Evolutionary conservation across 192 early-diverging fungal species (phyloP).

Genomic region (Umbelopsis sp.): DNA sequence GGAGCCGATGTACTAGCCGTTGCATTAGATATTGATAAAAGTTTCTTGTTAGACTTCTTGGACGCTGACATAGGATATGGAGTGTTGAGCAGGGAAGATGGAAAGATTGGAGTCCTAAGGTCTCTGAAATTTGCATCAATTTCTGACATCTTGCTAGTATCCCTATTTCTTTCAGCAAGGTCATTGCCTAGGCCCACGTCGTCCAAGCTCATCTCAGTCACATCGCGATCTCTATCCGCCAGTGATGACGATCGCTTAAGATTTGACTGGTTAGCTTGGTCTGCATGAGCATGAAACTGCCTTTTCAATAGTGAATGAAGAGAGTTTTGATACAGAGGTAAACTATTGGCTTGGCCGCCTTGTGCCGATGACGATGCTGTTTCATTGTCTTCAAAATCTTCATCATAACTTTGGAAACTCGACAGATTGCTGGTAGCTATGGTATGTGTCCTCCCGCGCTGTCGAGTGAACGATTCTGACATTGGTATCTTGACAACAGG

Average conservation of each 20-base stretch:
- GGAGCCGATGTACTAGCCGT: constrained; percentile 7
- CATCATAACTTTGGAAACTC: neutral
- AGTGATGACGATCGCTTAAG: neutral
- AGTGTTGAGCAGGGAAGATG: neutral
- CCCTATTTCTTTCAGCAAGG: neutral
- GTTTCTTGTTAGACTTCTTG: neutral
- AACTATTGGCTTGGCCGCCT: neutral
- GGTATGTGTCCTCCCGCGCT: neutral
- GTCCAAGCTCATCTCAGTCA: constrained; percentile 10
- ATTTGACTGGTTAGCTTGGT: neutral
- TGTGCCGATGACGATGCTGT: neutral
- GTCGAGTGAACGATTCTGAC: neutral
- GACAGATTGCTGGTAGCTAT: constrained; percentile 9
- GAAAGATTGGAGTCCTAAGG: neutral
- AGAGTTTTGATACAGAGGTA: neutral
- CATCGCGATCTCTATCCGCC: neutral
- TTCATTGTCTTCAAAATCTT: neutral
- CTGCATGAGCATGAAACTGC: neutral
- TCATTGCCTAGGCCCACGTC: neutral
- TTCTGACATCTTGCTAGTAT: neutral
- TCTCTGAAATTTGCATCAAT: constrained; percentile 7
- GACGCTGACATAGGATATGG: neutral
- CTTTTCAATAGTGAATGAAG: neutral
- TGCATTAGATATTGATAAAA: neutral
- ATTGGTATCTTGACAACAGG: neutral